A percentile compares a stretch with the other conserved stretches of the same genome.
Conservation (phyloP, 345 rosid genomes). For the Nephelium lappaceum region DNA sequence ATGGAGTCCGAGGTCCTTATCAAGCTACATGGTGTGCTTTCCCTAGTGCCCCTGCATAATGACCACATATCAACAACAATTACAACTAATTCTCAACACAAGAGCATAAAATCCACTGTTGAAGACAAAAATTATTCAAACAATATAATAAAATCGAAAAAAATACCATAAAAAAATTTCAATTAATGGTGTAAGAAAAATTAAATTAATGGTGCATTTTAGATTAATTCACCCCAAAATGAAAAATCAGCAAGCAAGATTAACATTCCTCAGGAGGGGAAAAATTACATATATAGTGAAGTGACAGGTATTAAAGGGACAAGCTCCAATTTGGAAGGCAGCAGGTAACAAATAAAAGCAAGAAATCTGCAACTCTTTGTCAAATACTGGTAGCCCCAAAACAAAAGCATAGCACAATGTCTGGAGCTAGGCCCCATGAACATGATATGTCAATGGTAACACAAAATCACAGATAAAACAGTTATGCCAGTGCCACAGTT, state of each 20-base stretch:
- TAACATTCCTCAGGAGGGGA: background rate
- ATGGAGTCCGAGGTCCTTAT: slow-evolving; percentile 36
- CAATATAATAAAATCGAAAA: background rate
- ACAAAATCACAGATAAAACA: slow-evolving; percentile 25
- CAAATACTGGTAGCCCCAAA: slow-evolving; percentile 15
- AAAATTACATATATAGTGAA: background rate
- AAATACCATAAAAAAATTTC: background rate
- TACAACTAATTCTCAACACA: too few species aligned
- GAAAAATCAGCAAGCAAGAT: background rate
- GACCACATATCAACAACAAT: slow-evolving; percentile 3
- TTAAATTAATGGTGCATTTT: background rate
- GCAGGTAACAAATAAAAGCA: slow-evolving; percentile 7
- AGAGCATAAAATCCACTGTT: too few species aligned
- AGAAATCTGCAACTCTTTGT: slow-evolving; percentile 21
- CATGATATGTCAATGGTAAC: slow-evolving; percentile 35
- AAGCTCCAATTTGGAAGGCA: slow-evolving; percentile 18
- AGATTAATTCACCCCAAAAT: background rate
- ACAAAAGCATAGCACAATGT: slow-evolving; percentile 23
- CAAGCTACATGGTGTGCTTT: slow-evolving; percentile 54
- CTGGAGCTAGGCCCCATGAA: slow-evolving; percentile 30
- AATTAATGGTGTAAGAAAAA: background rate
- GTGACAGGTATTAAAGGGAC: slow-evolving; percentile 13
- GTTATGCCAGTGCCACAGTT: background rate
- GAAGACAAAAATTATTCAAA: background rate
- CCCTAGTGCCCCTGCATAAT: slow-evolving; percentile 53